Evolutionary conservation across 192 early-diverging fungal species (phyloP), one percentile per base, ranked within the genome.

Genomic region (Dissophora ornata): DNA sequence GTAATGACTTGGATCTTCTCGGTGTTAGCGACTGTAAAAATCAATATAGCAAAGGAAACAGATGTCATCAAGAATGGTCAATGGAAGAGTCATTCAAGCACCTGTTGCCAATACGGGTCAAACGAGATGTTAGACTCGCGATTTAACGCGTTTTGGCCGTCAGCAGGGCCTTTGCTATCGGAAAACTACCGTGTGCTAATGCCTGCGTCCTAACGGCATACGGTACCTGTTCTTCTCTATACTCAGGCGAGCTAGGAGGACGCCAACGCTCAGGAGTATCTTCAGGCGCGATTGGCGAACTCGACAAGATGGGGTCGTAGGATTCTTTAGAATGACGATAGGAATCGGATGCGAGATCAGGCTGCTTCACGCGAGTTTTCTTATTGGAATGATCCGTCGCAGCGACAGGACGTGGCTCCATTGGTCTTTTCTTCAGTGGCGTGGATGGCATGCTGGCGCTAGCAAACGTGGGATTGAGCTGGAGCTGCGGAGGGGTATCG

Each of bases 351-450:
- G 36, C 1, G 12, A 19, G 16, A 9, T 54, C 57, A 10, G 54
- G 11, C 13, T 30, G 25, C 15, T 45, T 19, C 28, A 38, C 15
- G 15, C 67, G 57, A 19, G 57, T 25, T 40, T 69, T 69, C 42
- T 69, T 69, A 22, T 33, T 19, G 4, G 50, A 54, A 5, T 61
- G 67, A 5, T 69, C 67, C 3, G n/a, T 15, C 25, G 24, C 53
- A 6, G 25, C 30, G 18, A 51, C 0, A 21, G 61, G 8, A 45
- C 61, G 60, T n/a, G 53, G 49, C n/a, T 47, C 29, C 21, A 38
- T 16, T 25, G 32, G 10, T 47, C 40, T 42, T 7, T 25, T 49
- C n/a, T 24, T 55, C 0, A 48, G 22, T 4, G 57, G 36, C 2
- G 55, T 59, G 0, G 29, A 54, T 2, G 56, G 48, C 9, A 36